A percentile compares a stretch with the other conserved stretches of the same genome.
Conservation (phyloP, 2,329 filamentous ascomycete genomes). For the Tolypocladium nubicola region DNA sequence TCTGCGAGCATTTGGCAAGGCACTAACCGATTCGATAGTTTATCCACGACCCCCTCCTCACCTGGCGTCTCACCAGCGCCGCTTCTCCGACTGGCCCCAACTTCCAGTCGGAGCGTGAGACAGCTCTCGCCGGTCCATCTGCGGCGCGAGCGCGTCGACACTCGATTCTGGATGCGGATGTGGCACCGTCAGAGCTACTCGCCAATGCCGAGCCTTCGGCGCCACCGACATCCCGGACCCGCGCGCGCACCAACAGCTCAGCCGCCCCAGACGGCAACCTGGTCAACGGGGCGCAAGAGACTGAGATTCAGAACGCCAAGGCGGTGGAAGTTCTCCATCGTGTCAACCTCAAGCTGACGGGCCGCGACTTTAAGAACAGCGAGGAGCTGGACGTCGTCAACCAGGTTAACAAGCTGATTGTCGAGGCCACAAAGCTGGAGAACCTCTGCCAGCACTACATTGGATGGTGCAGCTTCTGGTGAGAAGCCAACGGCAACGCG, state of each 20-base stretch:
- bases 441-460: slow-evolving; percentile 99
- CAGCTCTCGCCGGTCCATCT: slow-evolving; percentile 35
- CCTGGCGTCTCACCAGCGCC: slow-evolving; percentile 73
- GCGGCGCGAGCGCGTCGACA: slow-evolving; percentile 49
- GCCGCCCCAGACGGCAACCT: slow-evolving; percentile 24
- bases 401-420: slow-evolving; percentile 90
- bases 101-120: slow-evolving; percentile 51
- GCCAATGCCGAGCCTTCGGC: slow-evolving; percentile 33
- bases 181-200: slow-evolving; percentile 48
- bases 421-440: slow-evolving; percentile 92
- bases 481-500: slow-evolving; percentile 7
- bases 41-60: slow-evolving; percentile 97
- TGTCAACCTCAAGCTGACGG: slow-evolving; percentile 92
- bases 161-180: slow-evolving; percentile 57
- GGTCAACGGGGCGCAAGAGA: slow-evolving; percentile 32
- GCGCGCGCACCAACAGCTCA: slow-evolving; percentile 52
- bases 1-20: background rate
- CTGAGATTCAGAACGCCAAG: slow-evolving; percentile 84
- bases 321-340: slow-evolving; percentile 85
- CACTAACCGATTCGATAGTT: slow-evolving; percentile 47
- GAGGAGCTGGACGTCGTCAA: slow-evolving; percentile 77
- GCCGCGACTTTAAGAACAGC: slow-evolving; percentile 76
- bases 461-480: slow-evolving; percentile 99
- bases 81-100: slow-evolving; percentile 55
- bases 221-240: slow-evolving; percentile 36